A percentile compares a stretch with the other conserved stretches of the same genome.
Evolutionary conservation across 1,139 yeast genomes (phyloP).

Genomic region (Sugiyamaella novakii): DNA sequence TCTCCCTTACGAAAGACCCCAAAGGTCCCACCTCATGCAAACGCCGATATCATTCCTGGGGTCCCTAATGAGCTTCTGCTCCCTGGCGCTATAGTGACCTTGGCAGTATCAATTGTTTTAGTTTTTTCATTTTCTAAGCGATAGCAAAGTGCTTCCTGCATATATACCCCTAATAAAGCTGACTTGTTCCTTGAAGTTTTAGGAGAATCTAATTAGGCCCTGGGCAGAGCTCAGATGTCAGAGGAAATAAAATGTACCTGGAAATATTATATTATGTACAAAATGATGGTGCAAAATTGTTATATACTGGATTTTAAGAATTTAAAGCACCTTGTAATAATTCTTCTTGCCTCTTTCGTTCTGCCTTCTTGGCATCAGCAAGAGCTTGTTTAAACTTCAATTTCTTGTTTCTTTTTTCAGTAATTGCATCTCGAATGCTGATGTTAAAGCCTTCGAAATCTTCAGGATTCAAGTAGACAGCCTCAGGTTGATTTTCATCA

Average conservation of each 20-base stretch:
- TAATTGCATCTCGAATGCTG: slow-evolving; percentile 46
- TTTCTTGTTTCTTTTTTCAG: slow-evolving; percentile 46
- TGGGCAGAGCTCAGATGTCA: too few species aligned
- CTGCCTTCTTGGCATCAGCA: slow-evolving; percentile 47
- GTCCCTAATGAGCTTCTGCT: slow-evolving; percentile 60
- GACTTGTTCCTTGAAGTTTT: too few species aligned
- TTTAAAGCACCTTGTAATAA: slow-evolving; percentile 41
- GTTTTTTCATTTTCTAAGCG: slow-evolving; percentile 49
- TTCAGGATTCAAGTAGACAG: slow-evolving; percentile 59
- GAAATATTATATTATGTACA: too few species aligned
- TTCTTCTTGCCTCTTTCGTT: slow-evolving; percentile 43
- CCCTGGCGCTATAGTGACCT: slow-evolving; percentile 63
- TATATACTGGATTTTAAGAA: slow-evolving; percentile 14
- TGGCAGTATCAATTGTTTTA: slow-evolving; percentile 61
- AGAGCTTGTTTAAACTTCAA: slow-evolving; percentile 48
- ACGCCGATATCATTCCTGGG: slow-evolving; percentile 52
- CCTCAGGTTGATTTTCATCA: slow-evolving; percentile 75
- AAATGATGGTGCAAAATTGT: too few species aligned
- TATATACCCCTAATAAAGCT: too few species aligned
- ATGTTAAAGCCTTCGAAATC: slow-evolving; percentile 55
- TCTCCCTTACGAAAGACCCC: slow-evolving; percentile 24
- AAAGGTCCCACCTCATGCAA: slow-evolving; percentile 21
- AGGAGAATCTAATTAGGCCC: too few species aligned
- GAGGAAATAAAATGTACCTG: too few species aligned
- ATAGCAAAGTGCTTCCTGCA: too few species aligned